Conservation (phyloP, 176 grass and related monocot genomes). For the Otatea glauca region DNA sequence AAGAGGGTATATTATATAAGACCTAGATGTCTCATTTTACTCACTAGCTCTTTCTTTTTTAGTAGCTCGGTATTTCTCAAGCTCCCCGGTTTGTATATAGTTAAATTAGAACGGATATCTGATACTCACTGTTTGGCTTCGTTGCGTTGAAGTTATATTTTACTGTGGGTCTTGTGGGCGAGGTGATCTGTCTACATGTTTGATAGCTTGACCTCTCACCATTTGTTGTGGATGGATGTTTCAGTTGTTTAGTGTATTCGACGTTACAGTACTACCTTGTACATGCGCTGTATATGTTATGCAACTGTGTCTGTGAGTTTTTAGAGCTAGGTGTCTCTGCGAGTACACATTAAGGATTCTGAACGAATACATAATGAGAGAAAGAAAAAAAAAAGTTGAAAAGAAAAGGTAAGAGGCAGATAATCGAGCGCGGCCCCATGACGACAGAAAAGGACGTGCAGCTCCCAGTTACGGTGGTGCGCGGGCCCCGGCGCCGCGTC, state of each 20-base stretch:
- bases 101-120: no score
- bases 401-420: not conserved
- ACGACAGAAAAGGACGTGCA: not conserved
- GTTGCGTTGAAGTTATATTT: not conserved
- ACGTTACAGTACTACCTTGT: no score
- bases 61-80: no score
- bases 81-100: no score
- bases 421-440: not conserved
- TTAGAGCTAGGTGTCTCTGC: not conserved
- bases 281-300: no score
- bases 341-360: not conserved
- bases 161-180: not conserved
- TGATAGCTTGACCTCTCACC: not conserved
- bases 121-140: no score
- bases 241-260: no score
- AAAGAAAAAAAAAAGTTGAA: not conserved
- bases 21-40: no score
- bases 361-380: not conserved
- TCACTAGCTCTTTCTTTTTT: no score
- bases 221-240: not conserved
- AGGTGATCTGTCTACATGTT: not conserved
- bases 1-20: no score
- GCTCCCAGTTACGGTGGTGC: not conserved
- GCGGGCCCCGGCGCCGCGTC: not conserved
- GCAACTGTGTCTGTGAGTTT: not conserved